Conservation (phyloP, 441 rosid genomes). For the Gossypium lobatum region DNA sequence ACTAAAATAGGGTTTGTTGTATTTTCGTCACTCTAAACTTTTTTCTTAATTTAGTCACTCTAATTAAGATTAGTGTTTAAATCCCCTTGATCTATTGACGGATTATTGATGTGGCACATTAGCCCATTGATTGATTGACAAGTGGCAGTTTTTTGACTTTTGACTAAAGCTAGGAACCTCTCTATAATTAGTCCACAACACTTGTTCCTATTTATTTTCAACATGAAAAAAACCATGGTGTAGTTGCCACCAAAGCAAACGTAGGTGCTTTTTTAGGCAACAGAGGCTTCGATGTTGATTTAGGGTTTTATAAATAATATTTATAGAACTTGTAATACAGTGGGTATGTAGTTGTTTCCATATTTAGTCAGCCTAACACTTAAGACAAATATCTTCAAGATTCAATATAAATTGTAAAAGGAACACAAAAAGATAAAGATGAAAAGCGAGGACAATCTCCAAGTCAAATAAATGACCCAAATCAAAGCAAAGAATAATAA, state of each 20-base stretch:
- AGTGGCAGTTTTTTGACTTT: too few relatives aligned
- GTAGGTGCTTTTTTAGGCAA: slow-evolving; percentile 74
- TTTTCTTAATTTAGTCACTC: too few relatives aligned
- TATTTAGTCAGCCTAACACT: slow-evolving; percentile 13
- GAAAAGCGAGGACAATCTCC: not conserved
- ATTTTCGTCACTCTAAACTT: too few relatives aligned
- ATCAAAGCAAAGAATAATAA: too few relatives aligned
- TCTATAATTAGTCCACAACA: too few relatives aligned
- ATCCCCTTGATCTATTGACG: too few relatives aligned
- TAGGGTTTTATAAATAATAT: slow-evolving; percentile 56
- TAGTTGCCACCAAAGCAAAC: slow-evolving; percentile 62
- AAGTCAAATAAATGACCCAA: not conserved
- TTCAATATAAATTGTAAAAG: not conserved
- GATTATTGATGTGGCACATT: too few relatives aligned
- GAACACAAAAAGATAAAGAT: not conserved
- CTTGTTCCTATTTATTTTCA: too few relatives aligned
- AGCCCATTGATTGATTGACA: too few relatives aligned
- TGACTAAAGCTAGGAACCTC: too few relatives aligned
- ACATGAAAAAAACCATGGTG: slow-evolving; percentile 36
- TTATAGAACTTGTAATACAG: slow-evolving; percentile 88
- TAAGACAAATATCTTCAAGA: not conserved
- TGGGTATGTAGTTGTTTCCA: slow-evolving; percentile 86
- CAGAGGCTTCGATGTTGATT: slow-evolving; percentile 67
- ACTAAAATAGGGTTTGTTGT: too few relatives aligned
- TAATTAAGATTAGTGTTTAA: too few relatives aligned